Base-by-base conservation (phyloP, 345 rosid species). In the Jatropha curcas region DNA sequence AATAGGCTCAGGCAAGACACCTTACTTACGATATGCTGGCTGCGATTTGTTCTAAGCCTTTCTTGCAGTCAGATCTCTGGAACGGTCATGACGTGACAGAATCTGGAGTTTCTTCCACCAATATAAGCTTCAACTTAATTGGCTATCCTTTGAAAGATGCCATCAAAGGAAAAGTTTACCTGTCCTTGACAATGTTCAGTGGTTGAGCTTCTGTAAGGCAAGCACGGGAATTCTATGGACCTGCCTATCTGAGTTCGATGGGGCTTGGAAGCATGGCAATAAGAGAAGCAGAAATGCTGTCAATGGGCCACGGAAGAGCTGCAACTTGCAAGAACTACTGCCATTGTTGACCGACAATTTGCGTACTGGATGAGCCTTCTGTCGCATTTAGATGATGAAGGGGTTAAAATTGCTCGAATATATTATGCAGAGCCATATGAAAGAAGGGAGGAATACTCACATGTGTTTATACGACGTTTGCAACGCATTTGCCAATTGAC, bases 241-340 rank as follows among this genome's bases (percentile, higher is more conserved):
- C 91, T 1, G 98, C 95, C n/a, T n/a, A n/a, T 31, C 67, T 71
- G 88, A 92, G 86, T 82, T 92, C n/a, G 33, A 90, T 94, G 98
- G 98, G 98, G 30, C 88, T 92, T 25, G 92, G 93, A 45, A 82
- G 93, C 63, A 62, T 94, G 67, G 92, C 86, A 10, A 92, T 88
- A 22, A 97, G 92, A 16, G 92, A 88, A 78, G 82, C 97, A 1
- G 88, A 92, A 57, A 84, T 92, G 95, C 80, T 75, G 48, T 94
- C 95, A 4, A 94, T 94, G 97, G 98, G 98, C 4, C 97, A 92
- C 82, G 92, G 59, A 94, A 92, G 80, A 83, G 77, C 80, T 94
- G 78, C 98, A 92, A 73, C 89, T 92, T 22, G 97, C 97, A 0
- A 88, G 97, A 82, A n/a, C n/a, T n/a, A n/a, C 71, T 89, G 64